Conservation (phyloP, 441 rosid species). For the Adansonia madagascariensis region DNA sequence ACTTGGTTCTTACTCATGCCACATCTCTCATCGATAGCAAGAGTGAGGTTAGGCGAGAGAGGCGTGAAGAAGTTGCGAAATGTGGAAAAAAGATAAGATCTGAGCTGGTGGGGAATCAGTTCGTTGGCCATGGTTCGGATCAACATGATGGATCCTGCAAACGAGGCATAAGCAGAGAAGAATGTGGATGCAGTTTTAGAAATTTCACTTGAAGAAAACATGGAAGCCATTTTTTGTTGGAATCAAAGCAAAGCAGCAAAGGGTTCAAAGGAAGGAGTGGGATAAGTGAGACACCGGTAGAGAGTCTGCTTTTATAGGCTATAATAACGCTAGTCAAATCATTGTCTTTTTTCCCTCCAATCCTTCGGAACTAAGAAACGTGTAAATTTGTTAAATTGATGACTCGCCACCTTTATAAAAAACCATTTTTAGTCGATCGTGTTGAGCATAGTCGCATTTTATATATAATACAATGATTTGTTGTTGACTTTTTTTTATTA, state of each 20-base stretch:
- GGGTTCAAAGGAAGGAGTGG: background rate
- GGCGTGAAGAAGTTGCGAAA: conserved; percentile 33
- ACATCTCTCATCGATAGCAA: conserved; percentile 25
- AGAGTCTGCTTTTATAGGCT: background rate
- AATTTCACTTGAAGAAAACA: conserved; percentile 37
- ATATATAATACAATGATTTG: too few relatives aligned
- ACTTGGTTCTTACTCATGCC: conserved; percentile 31
- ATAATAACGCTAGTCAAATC: too few relatives aligned
- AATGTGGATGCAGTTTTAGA: conserved; percentile 39
- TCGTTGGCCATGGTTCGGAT: conserved; percentile 50
- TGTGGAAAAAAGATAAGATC: conserved; percentile 29
- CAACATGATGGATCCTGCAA: conserved; percentile 50
- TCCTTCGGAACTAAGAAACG: too few relatives aligned
- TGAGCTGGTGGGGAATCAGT: conserved; percentile 42
- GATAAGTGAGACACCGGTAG: background rate
- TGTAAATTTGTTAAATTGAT: too few relatives aligned
- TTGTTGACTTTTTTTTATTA: too few relatives aligned
- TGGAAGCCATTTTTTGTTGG: conserved; percentile 27
- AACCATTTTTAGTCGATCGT: too few relatives aligned
- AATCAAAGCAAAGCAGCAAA: background rate
- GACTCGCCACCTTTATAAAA: too few relatives aligned
- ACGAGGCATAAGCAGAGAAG: conserved; percentile 54
- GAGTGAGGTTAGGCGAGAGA: background rate
- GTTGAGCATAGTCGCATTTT: too few relatives aligned
- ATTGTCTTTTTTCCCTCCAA: too few relatives aligned